Percentiles rank a stretch among this genome's conserved stretches.
phyloP scores from a whole-genome alignment of 768 basidiomycete species.

The Lactarius psammicola region DNA sequence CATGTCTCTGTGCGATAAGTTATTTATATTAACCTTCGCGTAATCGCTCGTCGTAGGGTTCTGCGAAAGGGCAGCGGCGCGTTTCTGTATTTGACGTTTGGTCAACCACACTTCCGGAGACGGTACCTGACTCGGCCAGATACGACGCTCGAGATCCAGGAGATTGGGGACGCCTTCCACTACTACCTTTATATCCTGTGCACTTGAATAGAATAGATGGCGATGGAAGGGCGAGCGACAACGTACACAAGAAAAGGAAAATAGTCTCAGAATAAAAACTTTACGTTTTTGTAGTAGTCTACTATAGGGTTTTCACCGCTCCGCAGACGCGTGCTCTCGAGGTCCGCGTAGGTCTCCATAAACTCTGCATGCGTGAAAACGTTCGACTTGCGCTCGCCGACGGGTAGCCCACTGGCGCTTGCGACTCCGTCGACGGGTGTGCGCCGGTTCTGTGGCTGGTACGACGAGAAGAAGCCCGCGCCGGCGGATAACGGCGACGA shows the following conservation, averaged over 20 bases:
- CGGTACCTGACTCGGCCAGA: slow-evolving; percentile 58
- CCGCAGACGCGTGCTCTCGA: slow-evolving; percentile 62
- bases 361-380: slow-evolving; percentile 91
- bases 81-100: slow-evolving; percentile 83
- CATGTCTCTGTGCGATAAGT: neutral
- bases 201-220: slow-evolving; percentile 29
- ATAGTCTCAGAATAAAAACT: slow-evolving; percentile 71
- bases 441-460: slow-evolving; percentile 54
- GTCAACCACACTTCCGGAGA: slow-evolving; percentile 84
- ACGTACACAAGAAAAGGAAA: neutral
- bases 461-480: slow-evolving; percentile 70
- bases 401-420: slow-evolving; percentile 72
- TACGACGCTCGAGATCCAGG: slow-evolving; percentile 62
- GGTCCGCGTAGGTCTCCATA: slow-evolving; percentile 78
- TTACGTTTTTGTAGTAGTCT: slow-evolving; percentile 90
- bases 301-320: slow-evolving; percentile 90
- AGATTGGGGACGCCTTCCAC: slow-evolving; percentile 79
- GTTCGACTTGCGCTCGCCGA: slow-evolving; percentile 76
- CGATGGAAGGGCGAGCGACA: too few species aligned
- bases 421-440: slow-evolving; percentile 66
- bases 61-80: slow-evolving; percentile 55
- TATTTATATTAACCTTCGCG: neutral
- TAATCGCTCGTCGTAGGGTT: slow-evolving; percentile 49
- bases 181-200: slow-evolving; percentile 75
- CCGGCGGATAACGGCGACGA: slow-evolving; percentile 54